phyloP scores from a whole-genome alignment of 441 rosid genomes.

The Cnidoscolus chayamansa region DNA sequence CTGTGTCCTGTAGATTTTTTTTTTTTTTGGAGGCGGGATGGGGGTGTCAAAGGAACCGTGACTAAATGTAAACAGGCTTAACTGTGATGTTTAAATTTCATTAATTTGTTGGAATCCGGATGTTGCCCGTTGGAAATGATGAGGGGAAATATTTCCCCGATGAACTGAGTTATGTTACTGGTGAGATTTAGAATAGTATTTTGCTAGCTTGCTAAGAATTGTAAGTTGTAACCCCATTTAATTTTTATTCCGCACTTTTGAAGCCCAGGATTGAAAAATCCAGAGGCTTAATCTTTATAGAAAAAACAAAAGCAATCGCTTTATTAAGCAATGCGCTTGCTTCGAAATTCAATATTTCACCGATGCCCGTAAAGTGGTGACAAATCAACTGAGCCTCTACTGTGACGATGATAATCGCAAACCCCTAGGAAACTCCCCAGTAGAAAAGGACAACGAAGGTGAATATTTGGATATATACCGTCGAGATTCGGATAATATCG shows the following conservation, averaged over 20 bases:
- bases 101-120: slow-evolving; percentile 28
- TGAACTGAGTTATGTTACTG: background rate
- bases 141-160: background rate
- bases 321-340: too few relatives aligned
- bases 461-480: background rate
- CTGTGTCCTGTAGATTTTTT: background rate
- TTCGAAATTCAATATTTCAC: too few relatives aligned
- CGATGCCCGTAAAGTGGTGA: too few relatives aligned
- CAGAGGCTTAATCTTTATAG: too few relatives aligned
- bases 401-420: too few relatives aligned
- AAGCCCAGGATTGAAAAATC: too few relatives aligned
- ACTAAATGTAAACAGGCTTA: slow-evolving; percentile 12
- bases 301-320: too few relatives aligned
- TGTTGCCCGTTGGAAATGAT: slow-evolving; percentile 4
- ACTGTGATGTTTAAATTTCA: slow-evolving; percentile 22
- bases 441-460: background rate
- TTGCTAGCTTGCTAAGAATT: too few relatives aligned
- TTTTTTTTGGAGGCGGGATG: slow-evolving; percentile 1
- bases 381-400: background rate
- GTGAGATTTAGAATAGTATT: background rate
- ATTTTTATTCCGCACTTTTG: too few relatives aligned
- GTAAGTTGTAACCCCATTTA: too few relatives aligned
- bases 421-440: background rate
- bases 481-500: background rate
- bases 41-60: background rate